Percentiles rank a stretch among this genome's conserved stretches.
Evolutionary conservation across 2,329 filamentous ascomycete genomes (phyloP).

Genomic region (Fusarium tricinctum): DNA sequence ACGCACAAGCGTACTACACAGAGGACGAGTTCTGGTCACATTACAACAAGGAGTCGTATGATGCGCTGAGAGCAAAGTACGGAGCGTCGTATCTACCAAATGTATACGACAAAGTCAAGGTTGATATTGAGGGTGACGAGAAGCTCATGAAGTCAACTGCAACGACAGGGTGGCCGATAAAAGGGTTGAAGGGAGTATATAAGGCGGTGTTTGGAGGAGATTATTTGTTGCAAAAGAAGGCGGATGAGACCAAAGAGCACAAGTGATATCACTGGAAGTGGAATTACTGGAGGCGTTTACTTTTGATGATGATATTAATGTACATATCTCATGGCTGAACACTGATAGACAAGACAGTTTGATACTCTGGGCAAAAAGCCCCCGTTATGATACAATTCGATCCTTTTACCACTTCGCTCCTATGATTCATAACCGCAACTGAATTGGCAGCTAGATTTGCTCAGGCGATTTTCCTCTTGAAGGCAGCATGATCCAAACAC

Average conservation of each 20-base stretch:
- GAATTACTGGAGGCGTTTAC: background rate
- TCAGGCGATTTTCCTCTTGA: conserved; percentile 23
- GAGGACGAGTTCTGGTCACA: conserved; percentile 77
- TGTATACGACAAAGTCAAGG: conserved; percentile 77
- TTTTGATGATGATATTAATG: conserved; percentile 17
- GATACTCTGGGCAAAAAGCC: conserved; percentile 29
- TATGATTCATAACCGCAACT: conserved; percentile 20
- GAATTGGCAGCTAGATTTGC: conserved; percentile 26
- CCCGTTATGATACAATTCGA: conserved; percentile 9
- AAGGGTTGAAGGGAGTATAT: conserved; percentile 63
- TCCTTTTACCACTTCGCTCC: conserved; percentile 10
- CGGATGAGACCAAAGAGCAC: conserved; percentile 6
- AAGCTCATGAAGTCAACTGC: conserved; percentile 53
- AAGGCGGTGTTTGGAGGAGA: conserved; percentile 61
- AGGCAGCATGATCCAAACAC: conserved; percentile 49
- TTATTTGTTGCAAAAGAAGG: conserved; percentile 59
- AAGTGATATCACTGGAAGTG: conserved; percentile 9
- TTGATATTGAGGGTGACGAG: conserved; percentile 57
- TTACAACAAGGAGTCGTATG: conserved; percentile 73
- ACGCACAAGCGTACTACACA: conserved; percentile 77
- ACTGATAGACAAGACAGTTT: conserved; percentile 40
- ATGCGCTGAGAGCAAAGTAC: conserved; percentile 70
- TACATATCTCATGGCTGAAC: conserved; percentile 12
- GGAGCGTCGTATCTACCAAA: conserved; percentile 70
- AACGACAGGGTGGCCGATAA: conserved; percentile 57